Base-by-base conservation (phyloP, 2,329 filamentous ascomycete genomes). In the Monosporascus sp. region DNA sequence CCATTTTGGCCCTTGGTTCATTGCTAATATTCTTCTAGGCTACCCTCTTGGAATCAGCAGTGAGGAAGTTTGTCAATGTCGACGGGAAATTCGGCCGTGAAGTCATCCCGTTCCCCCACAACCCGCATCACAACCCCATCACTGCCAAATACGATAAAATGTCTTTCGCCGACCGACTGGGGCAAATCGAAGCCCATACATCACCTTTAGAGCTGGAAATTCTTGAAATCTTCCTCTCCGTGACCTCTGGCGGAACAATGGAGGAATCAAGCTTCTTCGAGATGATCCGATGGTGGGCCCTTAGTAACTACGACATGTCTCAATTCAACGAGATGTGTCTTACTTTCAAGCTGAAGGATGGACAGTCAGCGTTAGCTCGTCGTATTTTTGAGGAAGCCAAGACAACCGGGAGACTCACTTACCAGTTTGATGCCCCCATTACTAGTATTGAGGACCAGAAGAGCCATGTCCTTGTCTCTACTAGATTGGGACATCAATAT, bases 251-350 rank as follows among this genome's bases (percentile, higher is more conserved):
- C 5, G 72, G 64, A 0, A 75, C 71, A 0, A 68, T 76, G 0
- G 68, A 73, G 9, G 75, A 71, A 0, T 73, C 70, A 0, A 73
- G 71, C 22, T 76, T 79, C 53, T 72, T 73, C 48, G 76, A 80
- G 51, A 72, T 78, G 34, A 61, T 80, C 19, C 75, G 76, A 53
- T 78, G 75, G 76, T 78, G 70, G 75, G 76, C 71, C 8, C 62
- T 75, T 1, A 67, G 66, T 51, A 74, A 68, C 27, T 76, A 75
- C 59, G 69, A 65, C 5, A 76, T 72, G 50, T 60, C 65, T 17
- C 71, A 69, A 1, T 73, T 69, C 40, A 65, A 74, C 26, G 67
- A 73, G 27, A 65, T 67, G n/a, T 61, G 73, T 2, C 68, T 73
- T 38, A 70, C 69, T 20, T 76, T 72, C 60, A 76, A 77, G 58